Evolutionary conservation across 1,139 yeast genomes (phyloP), one percentile per base, ranked within the genome.

Genomic region (Candida sanyaensis): DNA sequence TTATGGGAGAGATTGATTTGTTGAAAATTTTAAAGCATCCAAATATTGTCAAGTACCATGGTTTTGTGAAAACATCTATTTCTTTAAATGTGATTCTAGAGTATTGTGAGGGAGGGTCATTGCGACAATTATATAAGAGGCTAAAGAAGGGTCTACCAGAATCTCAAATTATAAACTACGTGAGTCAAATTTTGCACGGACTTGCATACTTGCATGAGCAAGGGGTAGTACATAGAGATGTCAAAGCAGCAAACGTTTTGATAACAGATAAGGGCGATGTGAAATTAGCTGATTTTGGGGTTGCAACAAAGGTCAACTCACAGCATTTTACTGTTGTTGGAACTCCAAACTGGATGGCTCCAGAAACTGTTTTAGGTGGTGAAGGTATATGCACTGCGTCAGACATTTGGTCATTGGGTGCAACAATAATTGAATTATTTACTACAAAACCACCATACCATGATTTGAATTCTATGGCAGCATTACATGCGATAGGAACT

Each of bases 401-500:
- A 4, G 96, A 88, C 64, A 80, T 87, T 26, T 88, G 96, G 98
- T 88, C 97, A n/a, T 68, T 93, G 33, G 99, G 98, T 1, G 96
- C 97, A 13, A 93, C 98, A 0, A 81, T 92, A 4, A 83, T 92
- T 8, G 99, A 93, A 63, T 70, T 93, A 43, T 72, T 90, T 47
- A 87, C 97, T 0, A 96, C 90, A 0, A 77, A 83, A 46, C 98
- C 99, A 0, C 97, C 98, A 0, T 90, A 89, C 58, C 86, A 87
- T 54, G 86, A 89, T 44, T 69, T 87, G 48, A 84, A 86, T 50
- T 89, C 91, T 26, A 87, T 91, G 84, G 89, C 96, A 0, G 92
- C 97, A 0, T 75, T 93, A 54, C 96, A 89, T 69, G 96, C 97
- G 0, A 90, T 92, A 47, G 97, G 95, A 2, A 84, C 90, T 13